Conservation (phyloP, 441 rosid genomes). For the Gossypium lobatum region DNA sequence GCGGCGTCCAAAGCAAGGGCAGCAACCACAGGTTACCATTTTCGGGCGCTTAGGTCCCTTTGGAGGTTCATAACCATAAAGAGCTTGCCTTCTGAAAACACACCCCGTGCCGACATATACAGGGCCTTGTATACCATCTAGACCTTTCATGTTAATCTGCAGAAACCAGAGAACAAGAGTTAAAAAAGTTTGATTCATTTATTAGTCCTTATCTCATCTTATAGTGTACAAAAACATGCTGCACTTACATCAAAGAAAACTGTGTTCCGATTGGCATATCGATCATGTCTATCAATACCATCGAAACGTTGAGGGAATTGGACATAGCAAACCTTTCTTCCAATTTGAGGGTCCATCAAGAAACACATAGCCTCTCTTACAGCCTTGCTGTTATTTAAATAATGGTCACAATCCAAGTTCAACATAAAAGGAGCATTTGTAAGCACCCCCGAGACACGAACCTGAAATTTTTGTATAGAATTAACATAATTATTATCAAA, state of each 20-base stretch:
- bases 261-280: constrained; percentile 70
- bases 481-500: not conserved
- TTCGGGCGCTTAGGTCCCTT: constrained; percentile 80
- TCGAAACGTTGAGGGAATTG: constrained; percentile 76
- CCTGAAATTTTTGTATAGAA: constrained; percentile 27
- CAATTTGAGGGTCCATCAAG: constrained; percentile 69
- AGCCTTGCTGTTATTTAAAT: constrained; percentile 71
- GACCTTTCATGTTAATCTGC: constrained; percentile 78
- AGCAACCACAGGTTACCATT: constrained; percentile 89
- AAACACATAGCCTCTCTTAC: constrained; percentile 77
- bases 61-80: constrained; percentile 70
- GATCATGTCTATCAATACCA: constrained; percentile 61
- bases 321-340: constrained; percentile 64
- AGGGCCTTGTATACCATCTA: constrained; percentile 74
- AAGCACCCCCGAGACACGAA: constrained; percentile 61
- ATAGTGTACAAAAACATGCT: not conserved
- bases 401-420: constrained; percentile 75
- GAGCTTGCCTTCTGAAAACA: constrained; percentile 62
- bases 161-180: constrained; percentile 2
- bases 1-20: constrained; percentile 87
- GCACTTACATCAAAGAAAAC: constrained; percentile 67
- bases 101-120: constrained; percentile 75
- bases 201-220: not conserved
- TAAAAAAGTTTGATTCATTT: not conserved
- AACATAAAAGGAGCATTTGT: constrained; percentile 78